These are phyloP conservation scores for Trichoderma endophyticum DNA, from an alignment of 2,329 filamentous ascomycete genomes.

Conservation along the genomic window DNA sequence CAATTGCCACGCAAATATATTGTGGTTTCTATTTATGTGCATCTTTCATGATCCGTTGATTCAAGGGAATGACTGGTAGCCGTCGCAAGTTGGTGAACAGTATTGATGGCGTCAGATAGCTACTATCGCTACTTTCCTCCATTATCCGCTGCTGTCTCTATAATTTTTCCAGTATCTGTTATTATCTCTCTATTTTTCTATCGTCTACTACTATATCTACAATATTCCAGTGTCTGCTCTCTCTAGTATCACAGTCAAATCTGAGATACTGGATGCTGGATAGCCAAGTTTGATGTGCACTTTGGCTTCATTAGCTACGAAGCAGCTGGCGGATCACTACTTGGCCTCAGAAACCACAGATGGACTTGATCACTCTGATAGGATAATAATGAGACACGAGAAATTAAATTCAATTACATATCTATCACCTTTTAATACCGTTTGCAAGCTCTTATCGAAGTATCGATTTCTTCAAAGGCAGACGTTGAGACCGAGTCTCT, in stretches of 20 bases:
- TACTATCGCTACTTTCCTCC: too few species aligned
- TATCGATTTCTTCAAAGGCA: neutral
- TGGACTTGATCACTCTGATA: neutral
- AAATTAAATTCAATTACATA: neutral
- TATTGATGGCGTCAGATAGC: neutral
- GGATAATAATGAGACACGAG: neutral
- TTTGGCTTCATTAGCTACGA: neutral
- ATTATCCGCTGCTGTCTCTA: too few species aligned
- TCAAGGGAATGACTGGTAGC: neutral
- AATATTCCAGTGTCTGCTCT: neutral
- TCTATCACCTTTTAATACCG: neutral
- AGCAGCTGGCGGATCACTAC: neutral
- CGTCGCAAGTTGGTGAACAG: neutral
- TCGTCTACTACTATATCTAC: too few species aligned
- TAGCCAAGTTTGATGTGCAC: neutral
- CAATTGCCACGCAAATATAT: neutral
- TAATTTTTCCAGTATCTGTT: too few species aligned
- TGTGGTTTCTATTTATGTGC: neutral
- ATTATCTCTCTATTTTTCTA: too few species aligned
- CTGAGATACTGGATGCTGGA: neutral
- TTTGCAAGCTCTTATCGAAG: neutral
- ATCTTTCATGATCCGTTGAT: neutral
- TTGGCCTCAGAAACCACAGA: neutral
- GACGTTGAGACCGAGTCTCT: neutral
- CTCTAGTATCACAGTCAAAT: neutral